phyloP scores from a whole-genome alignment of 2,329 filamentous ascomycete genomes.

The Diplodia corticola region DNA sequence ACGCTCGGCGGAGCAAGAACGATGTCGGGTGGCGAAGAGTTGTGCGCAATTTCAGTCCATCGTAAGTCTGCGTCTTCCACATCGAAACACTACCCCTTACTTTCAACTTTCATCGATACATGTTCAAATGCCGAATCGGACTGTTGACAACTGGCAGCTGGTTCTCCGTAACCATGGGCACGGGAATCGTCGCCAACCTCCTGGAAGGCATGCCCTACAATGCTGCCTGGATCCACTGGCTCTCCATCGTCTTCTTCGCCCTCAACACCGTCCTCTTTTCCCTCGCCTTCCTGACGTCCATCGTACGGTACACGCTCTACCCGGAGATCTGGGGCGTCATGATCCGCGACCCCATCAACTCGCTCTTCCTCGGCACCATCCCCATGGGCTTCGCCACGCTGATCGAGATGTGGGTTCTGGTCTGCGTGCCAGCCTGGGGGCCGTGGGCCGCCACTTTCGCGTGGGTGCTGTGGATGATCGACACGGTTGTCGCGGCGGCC shows the following conservation, averaged over 20 bases:
- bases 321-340: slow-evolving; percentile 63
- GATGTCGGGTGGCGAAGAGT: slow-evolving; percentile 35
- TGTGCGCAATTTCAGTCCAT: slow-evolving; percentile 40
- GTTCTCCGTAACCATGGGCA: slow-evolving; percentile 54
- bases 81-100: background rate
- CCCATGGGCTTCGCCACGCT: slow-evolving; percentile 67
- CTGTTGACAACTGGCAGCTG: slow-evolving; percentile 2
- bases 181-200: slow-evolving; percentile 64
- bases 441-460: slow-evolving; percentile 47
- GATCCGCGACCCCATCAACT: slow-evolving; percentile 63
- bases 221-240: slow-evolving; percentile 54
- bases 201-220: slow-evolving; percentile 63
- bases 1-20: background rate
- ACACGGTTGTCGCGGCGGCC: slow-evolving; percentile 41
- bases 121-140: background rate
- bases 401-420: slow-evolving; percentile 62
- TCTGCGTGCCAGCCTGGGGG: slow-evolving; percentile 59
- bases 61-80: slow-evolving; percentile 20
- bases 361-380: slow-evolving; percentile 63
- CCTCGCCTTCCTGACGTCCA: slow-evolving; percentile 52
- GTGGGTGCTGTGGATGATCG: slow-evolving; percentile 50
- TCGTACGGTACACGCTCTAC: slow-evolving; percentile 61
- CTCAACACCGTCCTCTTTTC: slow-evolving; percentile 59
- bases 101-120: background rate
- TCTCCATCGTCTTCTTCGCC: slow-evolving; percentile 59